Conservation (phyloP, 495 filamentous ascomycete genomes). For the Choiromyces venosus region DNA sequence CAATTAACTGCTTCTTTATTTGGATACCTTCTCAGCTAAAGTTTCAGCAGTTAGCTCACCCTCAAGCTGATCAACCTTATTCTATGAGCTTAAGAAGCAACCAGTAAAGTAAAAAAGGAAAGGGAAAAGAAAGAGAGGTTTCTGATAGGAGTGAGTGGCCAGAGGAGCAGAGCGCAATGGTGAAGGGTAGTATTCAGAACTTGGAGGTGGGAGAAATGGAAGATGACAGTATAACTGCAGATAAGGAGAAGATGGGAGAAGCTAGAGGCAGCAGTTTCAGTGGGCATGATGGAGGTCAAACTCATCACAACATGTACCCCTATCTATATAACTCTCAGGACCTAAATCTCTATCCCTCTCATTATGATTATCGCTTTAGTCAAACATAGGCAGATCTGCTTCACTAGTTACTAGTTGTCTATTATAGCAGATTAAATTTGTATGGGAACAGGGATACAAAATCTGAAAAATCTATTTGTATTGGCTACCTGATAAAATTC, state of each 20-base stretch:
- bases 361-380: neutral
- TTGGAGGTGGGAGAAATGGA: neutral
- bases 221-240: neutral
- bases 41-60: no score
- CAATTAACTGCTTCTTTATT: neutral
- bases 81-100: no score
- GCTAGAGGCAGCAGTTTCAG: no score
- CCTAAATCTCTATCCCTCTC: neutral
- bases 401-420: neutral
- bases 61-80: no score
- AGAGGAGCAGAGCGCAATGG: no score
- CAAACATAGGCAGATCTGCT: neutral
- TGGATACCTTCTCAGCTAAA: neutral
- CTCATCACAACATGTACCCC: neutral
- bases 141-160: no score
- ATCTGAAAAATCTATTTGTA: neutral
- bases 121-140: no score
- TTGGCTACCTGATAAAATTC: neutral
- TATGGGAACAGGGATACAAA: neutral
- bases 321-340: neutral
- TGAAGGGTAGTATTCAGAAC: no score
- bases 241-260: neutral
- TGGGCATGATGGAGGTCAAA: neutral
- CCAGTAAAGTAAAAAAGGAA: no score
- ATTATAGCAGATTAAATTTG: neutral